These are phyloP conservation scores for Gaultheria prostrata DNA, from an alignment of 148 eudicot genomes.

Conservation along the genomic window DNA sequence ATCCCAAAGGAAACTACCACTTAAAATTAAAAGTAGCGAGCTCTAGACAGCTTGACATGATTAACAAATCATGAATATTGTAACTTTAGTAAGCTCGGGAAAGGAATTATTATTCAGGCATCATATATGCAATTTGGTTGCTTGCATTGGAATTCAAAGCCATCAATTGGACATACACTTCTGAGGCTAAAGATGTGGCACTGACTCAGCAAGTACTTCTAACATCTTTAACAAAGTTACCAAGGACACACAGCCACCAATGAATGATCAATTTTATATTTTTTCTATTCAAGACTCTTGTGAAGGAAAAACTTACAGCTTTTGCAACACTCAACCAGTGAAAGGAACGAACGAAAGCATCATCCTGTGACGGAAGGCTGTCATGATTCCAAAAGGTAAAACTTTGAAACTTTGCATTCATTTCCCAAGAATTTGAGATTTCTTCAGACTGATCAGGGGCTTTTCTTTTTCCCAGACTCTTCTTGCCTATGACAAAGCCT, in stretches of 20 bases:
- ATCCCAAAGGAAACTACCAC: background rate
- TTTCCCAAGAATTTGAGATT: conserved; percentile 57
- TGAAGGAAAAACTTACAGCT: conserved; percentile 56
- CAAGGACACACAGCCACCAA: background rate
- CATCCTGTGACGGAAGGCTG: conserved; percentile 79
- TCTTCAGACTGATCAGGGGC: conserved; percentile 27
- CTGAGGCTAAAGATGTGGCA: background rate
- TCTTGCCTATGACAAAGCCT: conserved; percentile 88
- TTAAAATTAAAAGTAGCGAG: background rate
- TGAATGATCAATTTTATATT: background rate
- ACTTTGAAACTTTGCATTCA: conserved; percentile 54
- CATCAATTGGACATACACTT: background rate
- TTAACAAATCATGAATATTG: background rate
- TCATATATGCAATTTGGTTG: background rate
- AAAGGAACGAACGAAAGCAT: conserved; percentile 71
- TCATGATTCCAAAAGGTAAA: conserved; percentile 93
- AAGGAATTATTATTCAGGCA: background rate
- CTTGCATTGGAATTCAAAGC: background rate
- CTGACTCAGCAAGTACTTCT: background rate
- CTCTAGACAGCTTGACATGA: background rate
- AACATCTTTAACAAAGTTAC: background rate
- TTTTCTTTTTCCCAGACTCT: conserved; percentile 31
- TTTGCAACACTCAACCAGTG: conserved; percentile 84
- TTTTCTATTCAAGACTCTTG: background rate
- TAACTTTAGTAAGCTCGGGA: background rate